Evolutionary conservation across 148 eudicot genomes (phyloP).

Genomic region (Chenopodium suecicum): DNA sequence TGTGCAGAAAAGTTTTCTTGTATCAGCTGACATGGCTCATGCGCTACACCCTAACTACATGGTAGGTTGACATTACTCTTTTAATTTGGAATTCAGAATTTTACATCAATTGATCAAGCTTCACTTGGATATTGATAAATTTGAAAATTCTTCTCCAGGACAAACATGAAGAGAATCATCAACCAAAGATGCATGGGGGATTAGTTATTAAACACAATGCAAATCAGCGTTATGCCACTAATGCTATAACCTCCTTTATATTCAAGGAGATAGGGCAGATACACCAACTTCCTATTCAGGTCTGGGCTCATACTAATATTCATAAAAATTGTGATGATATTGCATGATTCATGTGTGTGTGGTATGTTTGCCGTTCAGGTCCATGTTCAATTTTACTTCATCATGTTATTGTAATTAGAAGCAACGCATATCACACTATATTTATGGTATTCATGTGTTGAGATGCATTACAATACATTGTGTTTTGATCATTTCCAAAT

Average conservation of each 20-base stretch:
- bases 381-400: no score
- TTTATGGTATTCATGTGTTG: no score
- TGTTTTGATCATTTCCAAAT: no score
- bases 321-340: not conserved
- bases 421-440: no score
- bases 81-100: not conserved
- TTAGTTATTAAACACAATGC: slow-evolving; percentile 95
- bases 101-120: not conserved
- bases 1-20: slow-evolving; percentile 82
- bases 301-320: slow-evolving; percentile 16
- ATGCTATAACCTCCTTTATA: slow-evolving; percentile 88
- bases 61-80: slow-evolving; percentile 39
- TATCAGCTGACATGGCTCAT: slow-evolving; percentile 99
- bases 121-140: not conserved
- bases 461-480: no score
- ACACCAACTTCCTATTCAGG: slow-evolving; percentile 89
- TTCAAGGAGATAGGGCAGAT: slow-evolving; percentile 82
- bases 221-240: slow-evolving; percentile 97
- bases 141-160: slow-evolving; percentile 49
- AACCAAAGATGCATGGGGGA: slow-evolving; percentile 93
- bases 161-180: slow-evolving; percentile 97
- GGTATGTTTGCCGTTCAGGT: no score
- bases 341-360: not conserved
- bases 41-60: slow-evolving; percentile 95
- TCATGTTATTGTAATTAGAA: no score